These are phyloP conservation scores for Cladosporium sp. DNA, from an alignment of 2,329 filamentous ascomycete genomes.

Conservation along the genomic window DNA sequence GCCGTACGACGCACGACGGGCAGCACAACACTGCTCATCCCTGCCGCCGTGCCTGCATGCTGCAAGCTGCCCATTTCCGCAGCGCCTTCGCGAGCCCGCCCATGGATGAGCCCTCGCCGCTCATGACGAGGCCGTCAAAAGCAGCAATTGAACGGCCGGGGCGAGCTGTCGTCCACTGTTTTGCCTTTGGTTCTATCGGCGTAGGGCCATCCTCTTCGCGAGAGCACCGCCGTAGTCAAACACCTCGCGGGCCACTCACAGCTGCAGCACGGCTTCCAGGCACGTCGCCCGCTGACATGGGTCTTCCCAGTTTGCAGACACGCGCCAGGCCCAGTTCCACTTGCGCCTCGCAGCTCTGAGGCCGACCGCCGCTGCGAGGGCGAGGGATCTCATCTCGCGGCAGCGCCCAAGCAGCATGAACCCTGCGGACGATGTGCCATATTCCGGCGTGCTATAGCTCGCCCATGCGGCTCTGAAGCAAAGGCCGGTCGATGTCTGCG, in stretches of 20 bases:
- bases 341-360: not conserved
- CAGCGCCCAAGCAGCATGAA: not conserved
- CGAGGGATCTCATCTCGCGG: not conserved
- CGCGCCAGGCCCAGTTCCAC: not conserved
- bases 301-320: not conserved
- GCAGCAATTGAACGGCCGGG: too few relatives aligned
- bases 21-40: constrained; percentile 3
- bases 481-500: too few relatives aligned
- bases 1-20: constrained; percentile 1
- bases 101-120: not conserved
- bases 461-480: constrained; percentile 11
- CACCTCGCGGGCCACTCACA: constrained; percentile 7
- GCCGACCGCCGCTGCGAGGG: not conserved
- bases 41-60: constrained; percentile 2
- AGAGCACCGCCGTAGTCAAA: constrained; percentile 1
- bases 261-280: not conserved
- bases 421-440: constrained; percentile 1
- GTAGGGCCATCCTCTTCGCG: constrained; percentile 6
- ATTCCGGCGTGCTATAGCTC: constrained; percentile 1
- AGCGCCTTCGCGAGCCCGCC: not conserved
- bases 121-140: not conserved
- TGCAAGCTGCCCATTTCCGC: constrained; percentile 2
- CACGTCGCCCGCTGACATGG: constrained; percentile 1
- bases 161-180: not conserved
- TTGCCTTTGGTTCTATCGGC: constrained; percentile 6